phyloP scores from a whole-genome alignment of 179 eudicot genomes.

The Silene vulgaris region DNA sequence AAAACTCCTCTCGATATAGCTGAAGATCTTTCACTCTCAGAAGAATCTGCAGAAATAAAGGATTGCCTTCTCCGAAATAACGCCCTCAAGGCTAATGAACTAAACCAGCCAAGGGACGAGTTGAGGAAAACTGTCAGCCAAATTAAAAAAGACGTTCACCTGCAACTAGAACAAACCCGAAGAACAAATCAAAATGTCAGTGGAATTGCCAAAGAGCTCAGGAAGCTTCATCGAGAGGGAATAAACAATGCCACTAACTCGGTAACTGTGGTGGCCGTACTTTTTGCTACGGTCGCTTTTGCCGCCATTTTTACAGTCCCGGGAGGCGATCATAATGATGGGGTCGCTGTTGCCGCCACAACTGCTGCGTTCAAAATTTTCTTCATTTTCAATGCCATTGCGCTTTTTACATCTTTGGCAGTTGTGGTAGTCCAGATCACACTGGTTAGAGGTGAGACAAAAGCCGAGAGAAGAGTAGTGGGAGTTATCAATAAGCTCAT shows the following conservation, averaged over 20 bases:
- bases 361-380: conserved; percentile 57
- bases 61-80: conserved; percentile 37
- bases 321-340: conserved; percentile 51
- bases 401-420: conserved; percentile 78
- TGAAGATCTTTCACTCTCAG: conserved; percentile 57
- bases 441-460: conserved; percentile 70
- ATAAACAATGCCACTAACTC: conserved; percentile 87
- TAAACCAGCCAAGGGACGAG: conserved; percentile 69
- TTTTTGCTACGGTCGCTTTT: conserved; percentile 83
- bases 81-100: conserved; percentile 61
- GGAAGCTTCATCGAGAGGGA: conserved; percentile 77
- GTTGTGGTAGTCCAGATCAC: conserved; percentile 89
- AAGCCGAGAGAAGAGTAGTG: conserved; percentile 63
- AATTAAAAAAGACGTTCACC: conserved; percentile 64
- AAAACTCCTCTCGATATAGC: conserved; percentile 78
- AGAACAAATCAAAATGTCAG: conserved; percentile 52
- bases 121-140: conserved; percentile 64
- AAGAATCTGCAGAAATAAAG: conserved; percentile 53
- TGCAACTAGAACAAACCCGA: conserved; percentile 74
- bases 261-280: conserved; percentile 77
- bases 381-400: conserved; percentile 61
- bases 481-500: conserved; percentile 73
- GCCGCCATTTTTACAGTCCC: conserved; percentile 92
- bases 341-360: conserved; percentile 52
- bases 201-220: conserved; percentile 72